Conservation (phyloP, 805 yeast genomes). For the Ogataea sp. region DNA sequence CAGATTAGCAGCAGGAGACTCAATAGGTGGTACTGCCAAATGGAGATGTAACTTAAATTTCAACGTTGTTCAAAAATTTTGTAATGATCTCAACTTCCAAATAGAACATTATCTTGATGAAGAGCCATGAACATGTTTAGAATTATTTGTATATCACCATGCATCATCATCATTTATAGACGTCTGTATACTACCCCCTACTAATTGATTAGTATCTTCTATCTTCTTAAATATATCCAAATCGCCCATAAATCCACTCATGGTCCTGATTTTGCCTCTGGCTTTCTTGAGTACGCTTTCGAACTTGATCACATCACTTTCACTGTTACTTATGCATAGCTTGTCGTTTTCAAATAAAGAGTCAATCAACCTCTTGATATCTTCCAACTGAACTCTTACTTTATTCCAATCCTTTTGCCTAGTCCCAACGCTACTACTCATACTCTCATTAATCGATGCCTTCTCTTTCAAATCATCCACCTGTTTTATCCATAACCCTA, state of each 20-base stretch:
- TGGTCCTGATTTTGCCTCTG: slow-evolving; percentile 19
- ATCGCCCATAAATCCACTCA: slow-evolving; percentile 17
- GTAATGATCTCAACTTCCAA: slow-evolving; percentile 58
- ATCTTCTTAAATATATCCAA: slow-evolving; percentile 13
- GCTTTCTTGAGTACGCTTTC: slow-evolving; percentile 19
- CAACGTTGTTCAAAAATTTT: slow-evolving; percentile 51
- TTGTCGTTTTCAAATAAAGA: slow-evolving; percentile 11
- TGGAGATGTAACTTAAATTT: slow-evolving; percentile 78
- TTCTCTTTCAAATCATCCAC: slow-evolving; percentile 6
- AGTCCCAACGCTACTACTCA: slow-evolving; percentile 3
- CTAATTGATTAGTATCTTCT: slow-evolving; percentile 10
- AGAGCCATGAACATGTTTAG: slow-evolving; percentile 29
- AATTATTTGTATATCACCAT: slow-evolving; percentile 23
- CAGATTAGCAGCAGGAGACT: slow-evolving; percentile 22
- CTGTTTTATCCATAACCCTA: slow-evolving; percentile 27
- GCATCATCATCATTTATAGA: slow-evolving; percentile 18
- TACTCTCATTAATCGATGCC: slow-evolving; percentile 1
- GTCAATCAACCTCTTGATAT: slow-evolving; percentile 12
- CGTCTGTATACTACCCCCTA: slow-evolving; percentile 21
- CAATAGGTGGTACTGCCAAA: slow-evolving; percentile 57
- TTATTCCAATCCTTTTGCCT: slow-evolving; percentile 11
- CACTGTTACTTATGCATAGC: slow-evolving; percentile 16
- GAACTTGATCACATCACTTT: slow-evolving; percentile 18
- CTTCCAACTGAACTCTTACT: slow-evolving; percentile 9
- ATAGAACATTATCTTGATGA: slow-evolving; percentile 52